Base-by-base conservation (phyloP, 2,329 filamentous ascomycete species). In the Mollisiaceae sp. region DNA sequence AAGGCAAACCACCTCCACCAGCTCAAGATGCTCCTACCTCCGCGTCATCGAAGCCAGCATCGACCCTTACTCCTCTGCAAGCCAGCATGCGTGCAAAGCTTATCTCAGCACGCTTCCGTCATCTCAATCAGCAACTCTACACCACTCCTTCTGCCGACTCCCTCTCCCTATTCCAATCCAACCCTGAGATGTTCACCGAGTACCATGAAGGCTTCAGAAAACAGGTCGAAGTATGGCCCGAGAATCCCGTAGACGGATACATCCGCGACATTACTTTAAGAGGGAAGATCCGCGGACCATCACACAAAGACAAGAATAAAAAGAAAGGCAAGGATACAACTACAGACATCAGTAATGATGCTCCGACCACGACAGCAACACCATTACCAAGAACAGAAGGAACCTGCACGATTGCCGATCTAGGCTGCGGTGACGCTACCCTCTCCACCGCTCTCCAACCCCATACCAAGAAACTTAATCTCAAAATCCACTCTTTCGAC, bases 151-250 rank as follows among this genome's bases (percentile, higher is more conserved):
- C 95, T 0, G 82, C 83, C 41, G 89, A 95, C 70, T 91, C 95
- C n/a, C 88, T 95, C 72, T 81, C 85, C 59, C 87, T 98, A 27
- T 98, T 99, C 82, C 83, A 87, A 60, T 83, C 91, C 39, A 92
- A 92, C 59, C 95, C 95, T 0, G 92, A 97, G 76, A 94, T 98
- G 85, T 99, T 98, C 80, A 85, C 88, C 71, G 94, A 98, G 79
- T 99, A 99, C 79, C 95, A 99, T 80, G 90, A 93, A 67, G 95
- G 95, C 39, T 99, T 99, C 84, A 91, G 94, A 0, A 91, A 94
- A 61, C 95, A 99, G 80, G 95, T 98, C 65, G 90, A 92, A 75
- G 91, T 94, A 2, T 99, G 95, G 95, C 95, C 95, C 8, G 92
- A 94, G 75, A 99, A 99, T 79, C 95, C 95, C 0, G 93, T 99